Conservation (phyloP, 177 flowering plant species). For the Tripterygium wilfordii region DNA sequence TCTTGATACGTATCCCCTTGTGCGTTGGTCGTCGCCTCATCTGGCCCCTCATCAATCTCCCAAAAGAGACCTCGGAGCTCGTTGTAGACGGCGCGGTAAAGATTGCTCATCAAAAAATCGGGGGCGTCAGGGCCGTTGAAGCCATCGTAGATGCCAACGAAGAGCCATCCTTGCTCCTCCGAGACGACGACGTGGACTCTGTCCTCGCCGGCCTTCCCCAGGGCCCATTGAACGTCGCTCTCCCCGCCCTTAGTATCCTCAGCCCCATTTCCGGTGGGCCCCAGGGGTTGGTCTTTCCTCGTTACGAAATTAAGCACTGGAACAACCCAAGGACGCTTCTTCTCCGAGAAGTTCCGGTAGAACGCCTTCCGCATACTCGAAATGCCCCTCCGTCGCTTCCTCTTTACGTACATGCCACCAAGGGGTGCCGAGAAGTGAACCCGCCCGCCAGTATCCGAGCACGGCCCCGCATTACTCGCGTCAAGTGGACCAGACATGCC, state of each 20-base stretch:
- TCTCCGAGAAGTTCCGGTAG: conserved; percentile 59
- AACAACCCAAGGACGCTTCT: conserved; percentile 86
- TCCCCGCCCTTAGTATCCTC: conserved; percentile 20
- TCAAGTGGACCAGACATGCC: conserved; percentile 88
- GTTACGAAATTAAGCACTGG: conserved; percentile 72
- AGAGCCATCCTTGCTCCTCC: conserved; percentile 94
- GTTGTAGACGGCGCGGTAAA: conserved; percentile 71
- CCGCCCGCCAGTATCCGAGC: conserved; percentile 9
- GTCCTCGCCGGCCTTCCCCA: conserved; percentile 98
- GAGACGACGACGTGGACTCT: conserved; percentile 97
- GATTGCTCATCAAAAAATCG: conserved; percentile 90
- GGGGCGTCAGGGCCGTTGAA: conserved; percentile 99
- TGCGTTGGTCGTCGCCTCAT: no score
- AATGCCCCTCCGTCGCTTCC: conserved; percentile 58
- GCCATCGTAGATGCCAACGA: conserved; percentile 96
- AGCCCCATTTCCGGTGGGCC: conserved; percentile 10
- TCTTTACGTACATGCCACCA: conserved; percentile 49
- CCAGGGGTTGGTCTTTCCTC: conserved; percentile 31
- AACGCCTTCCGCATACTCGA: conserved; percentile 57
- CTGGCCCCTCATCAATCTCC: conserved; percentile 41
- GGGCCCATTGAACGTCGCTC: conserved; percentile 87
- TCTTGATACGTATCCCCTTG: not conserved
- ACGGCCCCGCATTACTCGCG: conserved; percentile 17
- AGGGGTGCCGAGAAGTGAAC: conserved; percentile 94
- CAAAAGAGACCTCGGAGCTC: conserved; percentile 94